These are phyloP conservation scores for Phalaenopsis hybrid DNA, from an alignment of 116 monocot species.

Conservation along the genomic window DNA sequence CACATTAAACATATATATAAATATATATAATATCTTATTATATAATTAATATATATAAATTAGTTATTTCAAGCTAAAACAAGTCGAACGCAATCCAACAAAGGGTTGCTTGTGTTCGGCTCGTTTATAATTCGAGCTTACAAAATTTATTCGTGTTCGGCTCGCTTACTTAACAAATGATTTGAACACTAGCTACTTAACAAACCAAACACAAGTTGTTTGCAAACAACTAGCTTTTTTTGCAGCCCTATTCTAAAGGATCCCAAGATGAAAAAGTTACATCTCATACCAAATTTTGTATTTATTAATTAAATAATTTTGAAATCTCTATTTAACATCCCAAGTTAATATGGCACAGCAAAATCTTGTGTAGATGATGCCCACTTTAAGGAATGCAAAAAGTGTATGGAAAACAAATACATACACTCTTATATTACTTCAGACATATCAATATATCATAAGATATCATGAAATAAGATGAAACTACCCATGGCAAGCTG, in stretches of 20 bases:
- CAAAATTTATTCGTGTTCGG: too few species aligned
- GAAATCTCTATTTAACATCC: not conserved
- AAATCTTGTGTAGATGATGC: not conserved
- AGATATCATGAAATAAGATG: not conserved
- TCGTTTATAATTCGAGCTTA: too few species aligned
- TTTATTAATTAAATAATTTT: not conserved
- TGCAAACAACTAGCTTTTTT: too few species aligned
- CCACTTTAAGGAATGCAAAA: not conserved
- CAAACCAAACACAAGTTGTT: too few species aligned
- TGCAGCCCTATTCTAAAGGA: not conserved
- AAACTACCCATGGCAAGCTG: not conserved
- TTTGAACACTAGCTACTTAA: too few species aligned
- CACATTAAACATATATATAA: too few species aligned
- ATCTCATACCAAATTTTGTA: not conserved
- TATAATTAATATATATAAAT: too few species aligned
- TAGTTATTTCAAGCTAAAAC: too few species aligned
- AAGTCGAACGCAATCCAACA: too few species aligned
- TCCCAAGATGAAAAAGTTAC: not conserved
- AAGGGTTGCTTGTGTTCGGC: too few species aligned
- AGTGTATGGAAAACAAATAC: not conserved
- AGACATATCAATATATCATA: not conserved
- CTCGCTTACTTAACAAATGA: too few species aligned
- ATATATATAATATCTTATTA: too few species aligned
- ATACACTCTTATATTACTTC: not conserved
- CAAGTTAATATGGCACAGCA: not conserved